These are phyloP conservation scores for Trebouxia gelatinosa DNA, from an alignment of 163 green algal genomes.

Conservation along the genomic window DNA sequence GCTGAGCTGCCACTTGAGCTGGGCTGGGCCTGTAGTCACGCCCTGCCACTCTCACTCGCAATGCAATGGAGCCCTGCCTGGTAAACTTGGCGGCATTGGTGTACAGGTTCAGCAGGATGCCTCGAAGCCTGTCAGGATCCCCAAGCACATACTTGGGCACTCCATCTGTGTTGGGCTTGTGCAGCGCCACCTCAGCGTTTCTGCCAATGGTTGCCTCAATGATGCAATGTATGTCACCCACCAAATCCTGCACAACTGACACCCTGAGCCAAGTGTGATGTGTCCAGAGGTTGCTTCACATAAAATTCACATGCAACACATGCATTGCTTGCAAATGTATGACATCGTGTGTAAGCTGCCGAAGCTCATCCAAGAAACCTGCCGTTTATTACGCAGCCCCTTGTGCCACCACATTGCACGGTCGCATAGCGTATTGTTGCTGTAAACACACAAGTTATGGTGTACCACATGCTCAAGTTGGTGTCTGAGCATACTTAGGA, in stretches of 20 bases:
- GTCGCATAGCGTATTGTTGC: too few relatives aligned
- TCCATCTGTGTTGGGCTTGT: constrained; percentile 44
- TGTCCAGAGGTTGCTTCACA: too few relatives aligned
- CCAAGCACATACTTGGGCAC: constrained; percentile 46
- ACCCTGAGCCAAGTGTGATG: too few relatives aligned
- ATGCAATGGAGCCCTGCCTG: constrained; percentile 62
- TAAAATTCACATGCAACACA: too few relatives aligned
- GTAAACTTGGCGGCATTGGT: constrained; percentile 91
- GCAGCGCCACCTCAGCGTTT: constrained; percentile 44
- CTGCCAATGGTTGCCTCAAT: constrained; percentile 79
- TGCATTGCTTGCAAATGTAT: too few relatives aligned
- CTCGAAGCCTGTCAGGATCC: constrained; percentile 73
- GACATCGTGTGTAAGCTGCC: too few relatives aligned
- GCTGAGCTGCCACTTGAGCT: neutral
- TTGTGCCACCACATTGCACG: too few relatives aligned
- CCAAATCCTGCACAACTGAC: constrained; percentile 50
- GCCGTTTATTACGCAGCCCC: too few relatives aligned
- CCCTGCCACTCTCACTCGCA: constrained; percentile 50
- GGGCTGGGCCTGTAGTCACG: constrained; percentile 40
- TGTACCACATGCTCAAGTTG: too few relatives aligned
- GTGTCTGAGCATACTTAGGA: too few relatives aligned
- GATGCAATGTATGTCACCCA: constrained; percentile 81
- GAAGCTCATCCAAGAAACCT: too few relatives aligned
- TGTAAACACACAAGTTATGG: too few relatives aligned
- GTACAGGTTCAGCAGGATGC: constrained; percentile 88